phyloP scores from a whole-genome alignment of 179 eudicot species.

The Sideroxylon spinosum region DNA sequence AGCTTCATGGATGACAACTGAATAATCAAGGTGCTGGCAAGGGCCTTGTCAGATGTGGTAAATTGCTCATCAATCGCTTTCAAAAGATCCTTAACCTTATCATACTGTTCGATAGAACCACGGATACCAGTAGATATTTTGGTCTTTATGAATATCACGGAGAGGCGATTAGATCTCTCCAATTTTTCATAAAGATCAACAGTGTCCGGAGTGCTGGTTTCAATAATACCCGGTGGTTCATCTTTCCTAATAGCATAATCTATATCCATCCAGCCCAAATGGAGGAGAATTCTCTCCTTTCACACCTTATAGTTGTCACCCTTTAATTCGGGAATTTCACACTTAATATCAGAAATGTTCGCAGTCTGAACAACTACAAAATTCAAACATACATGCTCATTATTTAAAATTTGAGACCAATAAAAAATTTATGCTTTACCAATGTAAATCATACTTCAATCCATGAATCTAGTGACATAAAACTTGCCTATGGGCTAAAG shows the following conservation, averaged over 20 bases:
- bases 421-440: no score
- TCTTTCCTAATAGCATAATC: conserved; percentile 9
- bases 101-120: not conserved
- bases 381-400: no score
- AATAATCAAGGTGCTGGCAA: not conserved
- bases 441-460: no score
- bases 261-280: conserved; percentile 13
- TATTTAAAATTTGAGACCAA: no score
- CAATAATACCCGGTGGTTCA: not conserved
- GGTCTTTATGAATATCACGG: conserved; percentile 4
- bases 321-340: not conserved
- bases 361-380: no score
- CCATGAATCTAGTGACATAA: not conserved
- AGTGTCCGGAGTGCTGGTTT: not conserved
- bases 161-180: conserved; percentile 4
- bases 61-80: conserved; percentile 2
- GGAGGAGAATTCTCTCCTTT: conserved; percentile 8
- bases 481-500: not conserved
- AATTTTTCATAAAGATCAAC: not conserved
- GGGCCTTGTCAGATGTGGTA: not conserved
- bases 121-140: not conserved
- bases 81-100: not conserved
- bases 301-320: conserved; percentile 8
- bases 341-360: not conserved
- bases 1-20: not conserved